Evolutionary conservation across 1,284 basidiomycete species (phyloP), one percentile per base, ranked within the genome.

Genomic region (Pisolithus thermaeus): DNA sequence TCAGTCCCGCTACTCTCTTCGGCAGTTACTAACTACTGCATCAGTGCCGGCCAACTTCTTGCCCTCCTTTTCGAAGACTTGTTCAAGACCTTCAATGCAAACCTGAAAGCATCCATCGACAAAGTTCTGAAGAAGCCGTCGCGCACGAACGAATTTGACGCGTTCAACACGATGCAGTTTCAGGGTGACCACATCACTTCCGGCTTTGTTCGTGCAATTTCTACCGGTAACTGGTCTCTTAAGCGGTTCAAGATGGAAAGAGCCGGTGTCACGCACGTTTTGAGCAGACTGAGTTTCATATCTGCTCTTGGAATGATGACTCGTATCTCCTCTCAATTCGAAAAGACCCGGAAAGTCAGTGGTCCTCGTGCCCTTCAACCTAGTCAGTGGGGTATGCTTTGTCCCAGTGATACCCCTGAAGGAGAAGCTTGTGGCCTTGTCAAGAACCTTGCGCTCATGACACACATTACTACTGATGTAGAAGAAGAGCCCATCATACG

Each of bases 231-330:
- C 66, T 99, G 97, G 97, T 94, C 92, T 23, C 76, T 99, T 51
- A 99, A 99, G 72, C 91, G 97, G 55, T 99, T 99, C 83, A 97
- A 97, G 77, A 99, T 99, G 92, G 97, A 99, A 68, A 84, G 97
- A 40, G 97, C 97, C 0, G 97, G 97, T 51, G 94, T 99, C 48
- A 99, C 97, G 4, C 97, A 99, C 67, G 97, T 99, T 53, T 81
- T 99, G 27, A 95, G 90, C 63, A 84, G 97, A 28, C 74, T 99
- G 45, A 91, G 87, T 59, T 99, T 95, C 78, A 98, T 99, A 66
- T 92, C 94, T 51, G 97, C 97, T 1, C 78, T 99, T 20, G 97
- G 97, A 35, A 99, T 99, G 97, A 99, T 99, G 97, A 99, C 97
- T 8, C 87, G 97, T 44, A 99, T 99, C 58, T 90, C 91, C 18